Conservation (phyloP, 1,284 basidiomycete genomes). For the Tilletia walkeri region DNA sequence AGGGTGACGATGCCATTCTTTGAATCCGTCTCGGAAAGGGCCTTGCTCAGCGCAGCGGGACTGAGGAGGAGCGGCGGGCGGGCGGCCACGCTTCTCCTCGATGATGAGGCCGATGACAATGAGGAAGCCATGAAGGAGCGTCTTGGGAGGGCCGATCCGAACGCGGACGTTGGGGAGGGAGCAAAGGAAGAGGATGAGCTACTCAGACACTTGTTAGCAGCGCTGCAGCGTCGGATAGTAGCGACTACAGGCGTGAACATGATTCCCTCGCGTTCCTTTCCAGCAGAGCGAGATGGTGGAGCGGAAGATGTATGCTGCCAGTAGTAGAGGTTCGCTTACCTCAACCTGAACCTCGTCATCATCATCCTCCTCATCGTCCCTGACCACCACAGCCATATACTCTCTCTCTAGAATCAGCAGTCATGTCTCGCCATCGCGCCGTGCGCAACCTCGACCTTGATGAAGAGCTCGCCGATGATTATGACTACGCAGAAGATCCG, state of each 20-base stretch:
- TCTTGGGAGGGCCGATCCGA: too few relatives aligned
- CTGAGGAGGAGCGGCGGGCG: slow-evolving; percentile 9
- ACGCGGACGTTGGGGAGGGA: too few relatives aligned
- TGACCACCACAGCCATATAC: background rate
- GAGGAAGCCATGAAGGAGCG: background rate
- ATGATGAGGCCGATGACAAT: background rate
- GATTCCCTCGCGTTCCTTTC: too few relatives aligned
- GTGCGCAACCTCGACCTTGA: slow-evolving; percentile 83
- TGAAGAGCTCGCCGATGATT: slow-evolving; percentile 68
- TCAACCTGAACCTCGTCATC: too few relatives aligned
- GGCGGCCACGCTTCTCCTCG: background rate
- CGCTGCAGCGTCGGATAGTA: too few relatives aligned
- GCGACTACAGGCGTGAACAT: too few relatives aligned
- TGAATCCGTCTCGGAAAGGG: background rate
- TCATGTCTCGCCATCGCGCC: slow-evolving; percentile 69
- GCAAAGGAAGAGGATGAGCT: too few relatives aligned
- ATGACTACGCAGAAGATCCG: slow-evolving; percentile 54
- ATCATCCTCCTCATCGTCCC: background rate
- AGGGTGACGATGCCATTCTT: slow-evolving; percentile 22
- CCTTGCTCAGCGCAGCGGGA: background rate
- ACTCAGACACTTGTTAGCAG: too few relatives aligned
- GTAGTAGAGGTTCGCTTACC: too few relatives aligned
- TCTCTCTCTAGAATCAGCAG: background rate
- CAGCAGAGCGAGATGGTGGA: too few relatives aligned
- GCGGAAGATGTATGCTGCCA: too few relatives aligned